phyloP scores from a whole-genome alignment of 495 filamentous ascomycete species.

The Penicillium bialowiezense region DNA sequence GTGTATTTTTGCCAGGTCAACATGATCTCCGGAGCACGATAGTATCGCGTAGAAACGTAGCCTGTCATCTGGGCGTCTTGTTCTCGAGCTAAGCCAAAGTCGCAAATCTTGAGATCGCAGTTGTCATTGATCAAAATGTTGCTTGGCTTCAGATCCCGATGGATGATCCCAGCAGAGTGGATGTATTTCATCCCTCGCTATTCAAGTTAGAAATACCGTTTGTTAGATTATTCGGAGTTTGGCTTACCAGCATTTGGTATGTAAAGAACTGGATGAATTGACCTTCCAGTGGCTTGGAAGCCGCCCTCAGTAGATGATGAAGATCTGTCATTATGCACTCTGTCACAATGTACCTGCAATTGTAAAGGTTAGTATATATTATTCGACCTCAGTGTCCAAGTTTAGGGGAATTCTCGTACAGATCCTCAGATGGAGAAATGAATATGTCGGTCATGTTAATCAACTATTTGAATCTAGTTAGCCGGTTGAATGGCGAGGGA shows the following conservation, averaged over 20 bases:
- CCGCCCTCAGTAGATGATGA: slow-evolving; percentile 67
- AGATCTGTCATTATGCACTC: slow-evolving; percentile 88
- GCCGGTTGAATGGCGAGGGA: background rate
- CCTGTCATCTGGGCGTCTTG: slow-evolving; percentile 96
- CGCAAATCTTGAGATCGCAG: slow-evolving; percentile 94
- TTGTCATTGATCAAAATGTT: slow-evolving; percentile 96
- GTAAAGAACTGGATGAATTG: slow-evolving; percentile 96
- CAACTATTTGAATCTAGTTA: slow-evolving; percentile 51
- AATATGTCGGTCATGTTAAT: slow-evolving; percentile 94
- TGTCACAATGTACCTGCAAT: slow-evolving; percentile 81
- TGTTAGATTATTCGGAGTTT: background rate
- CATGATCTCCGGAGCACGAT: slow-evolving; percentile 94
- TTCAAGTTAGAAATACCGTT: slow-evolving; percentile 49
- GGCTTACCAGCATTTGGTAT: slow-evolving; percentile 80
- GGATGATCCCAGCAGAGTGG: slow-evolving; percentile 88
- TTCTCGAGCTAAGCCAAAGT: slow-evolving; percentile 87
- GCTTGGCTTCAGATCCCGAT: slow-evolving; percentile 86
- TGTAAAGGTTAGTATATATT: too few species aligned
- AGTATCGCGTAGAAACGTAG: slow-evolving; percentile 84
- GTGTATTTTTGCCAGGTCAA: slow-evolving; percentile 97
- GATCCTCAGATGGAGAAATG: slow-evolving; percentile 90
- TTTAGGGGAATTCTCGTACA: slow-evolving; percentile 55
- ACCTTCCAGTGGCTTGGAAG: slow-evolving; percentile 81
- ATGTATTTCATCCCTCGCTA: slow-evolving; percentile 79
- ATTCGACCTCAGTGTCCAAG: background rate